These are phyloP conservation scores for Xanthoconium purpureum DNA, from an alignment of 768 basidiomycete genomes.

Conservation along the genomic window DNA sequence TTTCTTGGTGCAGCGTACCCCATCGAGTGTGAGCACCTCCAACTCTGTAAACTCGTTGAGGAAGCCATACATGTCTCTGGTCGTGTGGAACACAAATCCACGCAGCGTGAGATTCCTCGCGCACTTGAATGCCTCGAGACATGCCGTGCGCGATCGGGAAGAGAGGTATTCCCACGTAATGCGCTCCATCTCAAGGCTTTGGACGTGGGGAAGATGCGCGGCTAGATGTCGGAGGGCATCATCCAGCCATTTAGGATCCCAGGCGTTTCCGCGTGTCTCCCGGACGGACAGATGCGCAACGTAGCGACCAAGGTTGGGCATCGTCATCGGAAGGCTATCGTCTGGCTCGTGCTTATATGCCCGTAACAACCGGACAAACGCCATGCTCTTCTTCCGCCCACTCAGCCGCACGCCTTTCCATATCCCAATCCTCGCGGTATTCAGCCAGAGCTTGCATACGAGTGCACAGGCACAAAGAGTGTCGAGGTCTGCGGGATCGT, in stretches of 20 bases:
- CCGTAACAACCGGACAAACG: constrained; percentile 17
- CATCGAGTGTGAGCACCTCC: constrained; percentile 29
- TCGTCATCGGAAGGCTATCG: constrained; percentile 37
- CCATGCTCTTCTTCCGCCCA: constrained; percentile 18
- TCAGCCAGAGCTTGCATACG: constrained; percentile 32
- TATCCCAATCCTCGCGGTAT: constrained; percentile 21
- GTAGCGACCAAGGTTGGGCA: constrained; percentile 60
- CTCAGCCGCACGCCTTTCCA: constrained; percentile 25
- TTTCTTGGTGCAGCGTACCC: constrained; percentile 26
- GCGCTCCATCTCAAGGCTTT: constrained; percentile 28
- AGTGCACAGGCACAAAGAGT: constrained; percentile 27
- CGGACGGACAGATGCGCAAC: constrained; percentile 25
- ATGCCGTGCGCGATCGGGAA: constrained; percentile 23
- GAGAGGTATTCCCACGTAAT: constrained; percentile 35
- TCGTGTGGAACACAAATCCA: constrained; percentile 25
- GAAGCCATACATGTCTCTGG: constrained; percentile 27
- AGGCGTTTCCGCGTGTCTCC: constrained; percentile 30
- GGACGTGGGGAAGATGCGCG: constrained; percentile 18
- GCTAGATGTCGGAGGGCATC: constrained; percentile 27
- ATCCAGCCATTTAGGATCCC: constrained; percentile 35
- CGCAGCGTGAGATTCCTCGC: constrained; percentile 21
- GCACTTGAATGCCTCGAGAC: constrained; percentile 24
- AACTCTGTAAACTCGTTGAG: constrained; percentile 27
- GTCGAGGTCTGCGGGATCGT: constrained; percentile 16
- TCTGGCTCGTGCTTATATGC: constrained; percentile 13